These are phyloP conservation scores for Flaveria robusta DNA, from an alignment of 129 eudicot species.

Conservation along the genomic window DNA sequence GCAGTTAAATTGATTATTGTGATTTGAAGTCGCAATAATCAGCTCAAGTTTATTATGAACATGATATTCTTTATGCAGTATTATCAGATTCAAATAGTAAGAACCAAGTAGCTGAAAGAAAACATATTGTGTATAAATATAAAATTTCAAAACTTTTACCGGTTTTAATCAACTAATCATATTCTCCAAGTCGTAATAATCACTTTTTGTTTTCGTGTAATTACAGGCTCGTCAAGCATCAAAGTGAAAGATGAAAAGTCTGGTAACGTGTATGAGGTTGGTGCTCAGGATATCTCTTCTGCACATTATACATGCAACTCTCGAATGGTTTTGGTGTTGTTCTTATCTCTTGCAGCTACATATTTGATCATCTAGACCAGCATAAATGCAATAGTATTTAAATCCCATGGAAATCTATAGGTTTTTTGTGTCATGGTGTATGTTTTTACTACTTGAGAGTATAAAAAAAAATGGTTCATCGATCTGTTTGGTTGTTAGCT, in stretches of 20 bases:
- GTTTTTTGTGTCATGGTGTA: slow-evolving; percentile 1
- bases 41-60: not conserved
- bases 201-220: not conserved
- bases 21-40: not conserved
- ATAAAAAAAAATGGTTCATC: not conserved
- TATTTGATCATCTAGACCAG: slow-evolving; percentile 10
- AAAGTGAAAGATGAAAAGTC: slow-evolving; percentile 67
- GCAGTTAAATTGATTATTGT: not conserved
- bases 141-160: not conserved
- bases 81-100: not conserved
- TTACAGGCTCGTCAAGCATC: slow-evolving; percentile 76
- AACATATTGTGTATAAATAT: no score
- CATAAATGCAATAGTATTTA: not conserved
- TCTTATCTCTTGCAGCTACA: slow-evolving; percentile 23
- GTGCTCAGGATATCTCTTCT: slow-evolving; percentile 59
- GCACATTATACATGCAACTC: slow-evolving; percentile 20
- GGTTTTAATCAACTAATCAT: not conserved
- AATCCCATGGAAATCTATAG: not conserved
- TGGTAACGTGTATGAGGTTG: slow-evolving; percentile 56
- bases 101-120: no score
- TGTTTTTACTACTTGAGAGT: not conserved
- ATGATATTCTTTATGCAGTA: not conserved
- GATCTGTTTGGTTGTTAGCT: not conserved
- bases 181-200: not conserved
- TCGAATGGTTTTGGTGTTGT: slow-evolving; percentile 8